Percentiles rank a stretch among this genome's conserved stretches.
phyloP scores from a whole-genome alignment of 257 asterid species.

The Solanum rostratum region DNA sequence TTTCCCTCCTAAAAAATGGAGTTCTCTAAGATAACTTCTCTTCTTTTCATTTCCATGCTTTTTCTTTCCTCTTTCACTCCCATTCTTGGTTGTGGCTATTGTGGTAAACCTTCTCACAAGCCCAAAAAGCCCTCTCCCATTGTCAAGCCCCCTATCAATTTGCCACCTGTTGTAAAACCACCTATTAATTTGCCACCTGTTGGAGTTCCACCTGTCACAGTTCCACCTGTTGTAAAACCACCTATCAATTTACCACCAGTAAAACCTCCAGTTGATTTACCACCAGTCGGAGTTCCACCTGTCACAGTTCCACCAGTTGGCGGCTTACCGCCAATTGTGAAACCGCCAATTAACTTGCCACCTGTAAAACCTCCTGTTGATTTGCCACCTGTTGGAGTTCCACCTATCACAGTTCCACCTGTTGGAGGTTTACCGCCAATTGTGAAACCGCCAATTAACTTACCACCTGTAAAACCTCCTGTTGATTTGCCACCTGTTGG shows the following conservation, averaged over 20 bases:
- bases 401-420: slow-evolving; percentile 1
- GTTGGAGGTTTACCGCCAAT: not conserved
- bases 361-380: too few species aligned
- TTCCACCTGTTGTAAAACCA: not conserved
- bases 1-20: slow-evolving; percentile 23
- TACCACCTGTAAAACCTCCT: not conserved
- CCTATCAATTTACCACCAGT: not conserved
- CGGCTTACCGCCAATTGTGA: not conserved
- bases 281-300: slow-evolving; percentile 6
- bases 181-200: slow-evolving; percentile 8
- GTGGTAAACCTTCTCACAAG: slow-evolving; percentile 20
- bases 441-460: not conserved
- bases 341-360: not conserved
- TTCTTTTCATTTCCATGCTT: slow-evolving; percentile 45
- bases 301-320: not conserved
- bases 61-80: slow-evolving; percentile 35
- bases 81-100: slow-evolving; percentile 34
- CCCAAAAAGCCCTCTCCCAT: slow-evolving; percentile 11
- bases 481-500: not conserved
- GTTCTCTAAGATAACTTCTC: slow-evolving; percentile 25
- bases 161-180: slow-evolving; percentile 11
- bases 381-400: slow-evolving; percentile 1
- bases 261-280: slow-evolving; percentile 5
- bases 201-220: not conserved
- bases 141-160: not conserved